Conservation (phyloP, 805 yeast genomes). For the Saturnispora bothae region DNA sequence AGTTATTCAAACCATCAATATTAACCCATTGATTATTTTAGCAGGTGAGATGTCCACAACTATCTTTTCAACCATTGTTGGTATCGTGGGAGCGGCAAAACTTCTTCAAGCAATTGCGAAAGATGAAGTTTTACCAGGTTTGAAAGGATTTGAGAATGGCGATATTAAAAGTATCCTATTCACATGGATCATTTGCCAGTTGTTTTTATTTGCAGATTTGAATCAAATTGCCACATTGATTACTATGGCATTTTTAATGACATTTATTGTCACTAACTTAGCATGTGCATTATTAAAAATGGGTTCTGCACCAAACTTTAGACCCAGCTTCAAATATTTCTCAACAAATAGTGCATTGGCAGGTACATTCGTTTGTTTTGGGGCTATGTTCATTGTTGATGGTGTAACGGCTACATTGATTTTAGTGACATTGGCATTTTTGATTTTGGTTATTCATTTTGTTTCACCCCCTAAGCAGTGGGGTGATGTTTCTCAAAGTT, state of each 20-base stretch:
- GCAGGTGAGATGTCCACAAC: constrained; percentile 91
- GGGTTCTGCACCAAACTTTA: constrained; percentile 94
- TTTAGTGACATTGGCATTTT: constrained; percentile 48
- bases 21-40: constrained; percentile 57
- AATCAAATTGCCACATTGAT: constrained; percentile 91
- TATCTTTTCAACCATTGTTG: constrained; percentile 86
- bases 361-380: constrained; percentile 60
- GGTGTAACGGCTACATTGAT: constrained; percentile 78
- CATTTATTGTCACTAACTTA: constrained; percentile 85
- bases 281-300: constrained; percentile 84
- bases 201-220: constrained; percentile 80
- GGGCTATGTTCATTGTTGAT: constrained; percentile 92
- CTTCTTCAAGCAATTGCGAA: constrained; percentile 84
- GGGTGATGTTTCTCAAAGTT: constrained; percentile 96
- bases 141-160: constrained; percentile 47
- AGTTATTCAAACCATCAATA: constrained; percentile 70
- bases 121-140: constrained; percentile 80
- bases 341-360: constrained; percentile 68
- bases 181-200: constrained; percentile 77
- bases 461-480: constrained; percentile 90
- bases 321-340: constrained; percentile 91
- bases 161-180: constrained; percentile 48
- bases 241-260: constrained; percentile 95
- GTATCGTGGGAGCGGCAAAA: constrained; percentile 91
- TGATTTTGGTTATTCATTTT: constrained; percentile 77